A percentile compares a stretch with the other conserved stretches of the same genome.
phyloP scores from a whole-genome alignment of 768 basidiomycete genomes.

The Xerocomellus intermedius region DNA sequence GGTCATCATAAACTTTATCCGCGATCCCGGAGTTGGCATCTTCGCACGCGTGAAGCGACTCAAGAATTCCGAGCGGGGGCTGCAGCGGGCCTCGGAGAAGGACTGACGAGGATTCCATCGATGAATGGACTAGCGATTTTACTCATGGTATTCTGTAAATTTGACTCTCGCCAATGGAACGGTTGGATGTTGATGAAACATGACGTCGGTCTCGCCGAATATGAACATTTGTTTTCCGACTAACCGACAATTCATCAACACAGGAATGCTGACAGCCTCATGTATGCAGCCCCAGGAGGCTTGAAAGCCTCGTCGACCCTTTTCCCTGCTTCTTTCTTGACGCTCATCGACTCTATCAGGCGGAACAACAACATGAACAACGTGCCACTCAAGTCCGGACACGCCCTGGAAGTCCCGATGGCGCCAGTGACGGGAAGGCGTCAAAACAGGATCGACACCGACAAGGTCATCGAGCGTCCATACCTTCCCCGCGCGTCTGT shows the following conservation, averaged over 20 bases:
- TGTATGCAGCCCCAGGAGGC: conserved; percentile 12
- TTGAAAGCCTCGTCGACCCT: conserved; percentile 14
- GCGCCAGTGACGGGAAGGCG: conserved; percentile 25
- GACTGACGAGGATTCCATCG: conserved; percentile 10
- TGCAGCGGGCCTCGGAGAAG: conserved; percentile 8
- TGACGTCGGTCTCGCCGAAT: neutral
- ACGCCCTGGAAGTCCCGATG: conserved; percentile 15
- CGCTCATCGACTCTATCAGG: conserved; percentile 19
- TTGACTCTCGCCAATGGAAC: too few species aligned
- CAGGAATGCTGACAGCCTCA: conserved; percentile 14
- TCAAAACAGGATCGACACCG: conserved; percentile 25
- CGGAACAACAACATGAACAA: conserved; percentile 21
- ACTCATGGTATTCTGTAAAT: conserved; percentile 3
- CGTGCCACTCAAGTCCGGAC: conserved; percentile 14
- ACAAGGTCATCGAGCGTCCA: conserved; percentile 24
- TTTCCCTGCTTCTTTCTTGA: conserved; percentile 17
- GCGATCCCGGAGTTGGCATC: conserved; percentile 84
- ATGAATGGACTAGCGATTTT: conserved; percentile 5
- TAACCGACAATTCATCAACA: neutral
- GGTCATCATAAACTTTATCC: conserved; percentile 92
- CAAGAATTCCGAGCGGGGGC: conserved; percentile 28
- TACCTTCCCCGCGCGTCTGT: conserved; percentile 30
- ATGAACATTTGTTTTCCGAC: conserved; percentile 20
- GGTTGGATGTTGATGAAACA: too few species aligned
- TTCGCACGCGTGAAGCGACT: conserved; percentile 84